Conservation (phyloP, 148 eudicot genomes). For the Rhododendron vialii region DNA sequence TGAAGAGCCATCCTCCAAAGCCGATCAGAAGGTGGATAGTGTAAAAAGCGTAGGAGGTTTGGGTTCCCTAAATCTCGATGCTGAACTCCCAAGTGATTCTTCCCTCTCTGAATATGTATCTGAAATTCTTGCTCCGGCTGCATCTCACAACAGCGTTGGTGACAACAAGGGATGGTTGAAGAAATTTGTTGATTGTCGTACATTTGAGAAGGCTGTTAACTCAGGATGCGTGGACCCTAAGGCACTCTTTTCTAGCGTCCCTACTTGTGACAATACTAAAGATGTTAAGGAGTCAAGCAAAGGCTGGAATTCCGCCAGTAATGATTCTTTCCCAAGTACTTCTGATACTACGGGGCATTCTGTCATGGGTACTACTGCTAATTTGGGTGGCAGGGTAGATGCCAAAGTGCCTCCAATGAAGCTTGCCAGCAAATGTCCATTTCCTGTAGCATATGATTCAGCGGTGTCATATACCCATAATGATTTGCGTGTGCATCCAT, state of each 20-base stretch:
- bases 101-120: neutral
- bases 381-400: neutral
- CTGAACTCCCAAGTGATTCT: neutral
- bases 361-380: neutral
- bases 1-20: conserved; percentile 7
- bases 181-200: neutral
- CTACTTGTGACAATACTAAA: neutral
- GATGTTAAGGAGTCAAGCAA: neutral
- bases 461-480: conserved; percentile 3
- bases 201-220: neutral
- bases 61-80: neutral
- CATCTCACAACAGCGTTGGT: neutral
- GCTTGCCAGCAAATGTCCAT: conserved; percentile 27
- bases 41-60: neutral
- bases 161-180: neutral
- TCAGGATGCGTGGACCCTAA: neutral
- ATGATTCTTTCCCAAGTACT: conserved; percentile 1
- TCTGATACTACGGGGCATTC: neutral
- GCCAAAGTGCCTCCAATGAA: neutral
- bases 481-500: conserved; percentile 14
- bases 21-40: neutral
- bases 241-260: neutral
- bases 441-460: conserved; percentile 18
- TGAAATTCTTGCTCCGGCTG: neutral
- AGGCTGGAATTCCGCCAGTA: neutral